phyloP scores from a whole-genome alignment of 345 rosid species.

The Eutrema heterophyllum region DNA sequence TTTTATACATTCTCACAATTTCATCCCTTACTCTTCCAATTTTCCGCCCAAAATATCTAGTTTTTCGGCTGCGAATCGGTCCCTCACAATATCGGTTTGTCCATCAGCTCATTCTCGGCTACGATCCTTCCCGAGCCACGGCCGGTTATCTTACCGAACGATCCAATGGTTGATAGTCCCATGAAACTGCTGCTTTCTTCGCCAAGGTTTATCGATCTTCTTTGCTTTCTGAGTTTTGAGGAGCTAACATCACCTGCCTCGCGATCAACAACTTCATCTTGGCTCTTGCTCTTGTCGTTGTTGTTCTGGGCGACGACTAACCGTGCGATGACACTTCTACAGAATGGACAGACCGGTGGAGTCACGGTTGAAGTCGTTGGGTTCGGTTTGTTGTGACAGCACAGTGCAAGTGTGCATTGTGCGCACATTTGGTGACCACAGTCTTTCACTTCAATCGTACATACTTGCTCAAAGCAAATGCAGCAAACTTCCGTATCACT shows the following conservation, averaged over 20 bases:
- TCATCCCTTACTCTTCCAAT: background rate
- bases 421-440: constrained; percentile 99
- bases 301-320: constrained; percentile 62
- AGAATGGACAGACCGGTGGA: constrained; percentile 95
- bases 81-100: constrained; percentile 43
- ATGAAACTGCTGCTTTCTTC: constrained; percentile 98
- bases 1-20: constrained; percentile 30
- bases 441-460: constrained; percentile 85
- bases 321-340: constrained; percentile 72
- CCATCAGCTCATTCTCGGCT: constrained; percentile 53
- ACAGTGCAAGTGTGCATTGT: constrained; percentile 88
- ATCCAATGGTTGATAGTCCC: constrained; percentile 61
- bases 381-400: constrained; percentile 97
- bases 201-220: constrained; percentile 61
- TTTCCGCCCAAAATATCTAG: background rate
- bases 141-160: constrained; percentile 65
- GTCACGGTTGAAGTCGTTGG: constrained; percentile 58
- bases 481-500: constrained; percentile 84
- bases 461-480: constrained; percentile 94
- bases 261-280: constrained; percentile 41
- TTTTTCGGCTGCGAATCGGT: background rate
- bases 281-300: constrained; percentile 35
- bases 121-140: constrained; percentile 72
- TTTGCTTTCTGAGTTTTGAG: constrained; percentile 54
- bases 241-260: constrained; percentile 52